A percentile compares a stretch with the other conserved stretches of the same genome.
Conservation (phyloP, 805 yeast species). For the Maudiozyma pseudohumilis region DNA sequence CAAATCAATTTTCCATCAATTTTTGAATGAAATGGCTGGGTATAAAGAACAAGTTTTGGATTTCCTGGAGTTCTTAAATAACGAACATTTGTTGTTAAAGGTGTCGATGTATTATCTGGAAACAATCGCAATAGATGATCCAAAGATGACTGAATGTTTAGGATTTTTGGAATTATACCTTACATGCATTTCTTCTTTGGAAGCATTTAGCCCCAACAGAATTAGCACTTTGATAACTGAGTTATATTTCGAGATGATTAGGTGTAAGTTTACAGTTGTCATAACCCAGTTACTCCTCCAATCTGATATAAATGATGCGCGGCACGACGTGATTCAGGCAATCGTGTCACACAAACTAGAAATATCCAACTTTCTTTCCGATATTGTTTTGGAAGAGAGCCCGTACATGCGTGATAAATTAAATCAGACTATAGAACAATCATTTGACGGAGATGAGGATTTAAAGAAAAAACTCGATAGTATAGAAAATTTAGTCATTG, state of each 20-base stretch:
- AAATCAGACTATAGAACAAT: neutral
- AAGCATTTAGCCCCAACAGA: constrained; percentile 6
- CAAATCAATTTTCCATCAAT: constrained; percentile 7
- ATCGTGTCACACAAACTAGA: constrained; percentile 9
- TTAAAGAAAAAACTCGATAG: constrained; percentile 6
- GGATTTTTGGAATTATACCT: constrained; percentile 3
- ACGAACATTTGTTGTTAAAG: constrained; percentile 3
- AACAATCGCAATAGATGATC: constrained; percentile 3
- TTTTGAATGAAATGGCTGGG: constrained; percentile 6
- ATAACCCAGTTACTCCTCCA: constrained; percentile 11
- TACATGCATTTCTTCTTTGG: neutral
- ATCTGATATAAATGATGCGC: constrained; percentile 2
- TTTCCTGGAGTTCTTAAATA: constrained; percentile 7
- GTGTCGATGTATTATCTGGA: constrained; percentile 5
- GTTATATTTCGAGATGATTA: constrained; percentile 6
- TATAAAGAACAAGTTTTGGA: constrained; percentile 5
- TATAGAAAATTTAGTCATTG: constrained; percentile 7
- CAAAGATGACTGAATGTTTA: constrained; percentile 2
- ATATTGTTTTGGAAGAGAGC: constrained; percentile 9
- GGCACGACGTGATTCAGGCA: constrained; percentile 9
- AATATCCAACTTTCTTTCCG: constrained; percentile 7
- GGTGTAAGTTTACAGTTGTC: constrained; percentile 10
- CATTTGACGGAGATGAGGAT: constrained; percentile 2
- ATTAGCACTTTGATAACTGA: constrained; percentile 10
- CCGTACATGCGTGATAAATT: constrained; percentile 6